Conservation (phyloP, 192 early-diverging fungal species). For the Linnemannia exigua region DNA sequence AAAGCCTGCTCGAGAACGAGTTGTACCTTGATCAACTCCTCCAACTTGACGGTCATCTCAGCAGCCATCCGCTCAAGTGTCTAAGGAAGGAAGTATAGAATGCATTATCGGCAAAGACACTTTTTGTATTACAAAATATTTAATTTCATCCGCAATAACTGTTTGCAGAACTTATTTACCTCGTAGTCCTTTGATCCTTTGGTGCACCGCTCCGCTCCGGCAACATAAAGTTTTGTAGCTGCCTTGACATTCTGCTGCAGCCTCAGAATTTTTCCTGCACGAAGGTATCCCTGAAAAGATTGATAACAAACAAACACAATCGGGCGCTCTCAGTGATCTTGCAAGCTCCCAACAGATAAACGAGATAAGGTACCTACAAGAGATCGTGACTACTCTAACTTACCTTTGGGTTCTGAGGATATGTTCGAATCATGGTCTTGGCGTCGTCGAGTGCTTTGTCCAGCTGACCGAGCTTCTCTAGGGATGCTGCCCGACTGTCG, state of each 20-base stretch:
- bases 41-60: slow-evolving; percentile 24
- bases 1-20: not conserved
- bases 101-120: not conserved
- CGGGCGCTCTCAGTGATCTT: not conserved
- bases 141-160: not conserved
- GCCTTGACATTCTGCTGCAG: slow-evolving; percentile 39
- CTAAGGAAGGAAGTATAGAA: not conserved
- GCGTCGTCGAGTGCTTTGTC: slow-evolving; percentile 34
- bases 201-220: slow-evolving; percentile 41
- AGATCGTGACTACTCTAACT: not conserved
- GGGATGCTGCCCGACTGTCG: slow-evolving; percentile 46
- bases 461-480: slow-evolving; percentile 29
- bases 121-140: not conserved
- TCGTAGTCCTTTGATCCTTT: slow-evolving; percentile 40
- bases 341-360: not conserved
- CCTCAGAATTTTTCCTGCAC: slow-evolving; percentile 39
- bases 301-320: not conserved
- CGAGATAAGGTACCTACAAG: not conserved
- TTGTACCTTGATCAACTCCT: slow-evolving; percentile 35
- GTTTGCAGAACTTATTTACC: not conserved
- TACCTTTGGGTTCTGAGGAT: slow-evolving; percentile 49
- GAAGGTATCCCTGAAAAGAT: slow-evolving; percentile 37
- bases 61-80: slow-evolving; percentile 27
- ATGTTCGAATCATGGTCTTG: slow-evolving; percentile 33
- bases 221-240: slow-evolving; percentile 30